These are phyloP conservation scores for Gossypium australe DNA, from an alignment of 345 rosid genomes.

Conservation along the genomic window DNA sequence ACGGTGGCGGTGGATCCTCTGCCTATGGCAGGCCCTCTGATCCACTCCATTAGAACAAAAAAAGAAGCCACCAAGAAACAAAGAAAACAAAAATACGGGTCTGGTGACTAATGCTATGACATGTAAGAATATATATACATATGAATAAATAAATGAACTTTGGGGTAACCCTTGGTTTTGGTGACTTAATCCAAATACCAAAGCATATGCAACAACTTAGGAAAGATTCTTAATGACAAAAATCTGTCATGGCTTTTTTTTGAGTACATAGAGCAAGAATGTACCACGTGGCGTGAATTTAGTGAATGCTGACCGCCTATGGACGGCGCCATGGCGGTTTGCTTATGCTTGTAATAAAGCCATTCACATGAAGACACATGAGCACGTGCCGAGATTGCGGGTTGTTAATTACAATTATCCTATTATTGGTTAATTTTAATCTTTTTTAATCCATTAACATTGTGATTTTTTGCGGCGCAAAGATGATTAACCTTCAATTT, in stretches of 20 bases:
- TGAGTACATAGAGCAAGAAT: conserved; percentile 1
- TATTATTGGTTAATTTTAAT: not conserved
- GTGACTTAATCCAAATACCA: conserved; percentile 28
- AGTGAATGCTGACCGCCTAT: conserved; percentile 20
- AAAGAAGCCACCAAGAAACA: conserved; percentile 14
- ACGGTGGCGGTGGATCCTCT: conserved; percentile 84
- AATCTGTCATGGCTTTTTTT: not conserved
- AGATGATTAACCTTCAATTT: not conserved
- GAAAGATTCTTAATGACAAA: conserved; percentile 14
- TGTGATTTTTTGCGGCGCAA: conserved; percentile 7
- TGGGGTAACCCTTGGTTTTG: not conserved
- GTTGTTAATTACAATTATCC: conserved; percentile 5
- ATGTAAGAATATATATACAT: conserved; percentile 8
- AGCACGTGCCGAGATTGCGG: conserved; percentile 33
- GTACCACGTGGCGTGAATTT: conserved; percentile 32
- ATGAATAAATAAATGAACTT: not conserved
- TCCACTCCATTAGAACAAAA: conserved; percentile 51
- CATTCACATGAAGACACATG: conserved; percentile 40
- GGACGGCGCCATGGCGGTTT: conserved; percentile 33
- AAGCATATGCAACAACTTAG: conserved; percentile 10
- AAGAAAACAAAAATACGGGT: conserved; percentile 5
- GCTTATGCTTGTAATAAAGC: conserved; percentile 13
- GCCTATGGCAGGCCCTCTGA: conserved; percentile 70
- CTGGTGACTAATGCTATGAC: not conserved
- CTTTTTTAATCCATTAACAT: not conserved